Base-by-base conservation (phyloP, 805 yeast species). In the Candida koratica region DNA sequence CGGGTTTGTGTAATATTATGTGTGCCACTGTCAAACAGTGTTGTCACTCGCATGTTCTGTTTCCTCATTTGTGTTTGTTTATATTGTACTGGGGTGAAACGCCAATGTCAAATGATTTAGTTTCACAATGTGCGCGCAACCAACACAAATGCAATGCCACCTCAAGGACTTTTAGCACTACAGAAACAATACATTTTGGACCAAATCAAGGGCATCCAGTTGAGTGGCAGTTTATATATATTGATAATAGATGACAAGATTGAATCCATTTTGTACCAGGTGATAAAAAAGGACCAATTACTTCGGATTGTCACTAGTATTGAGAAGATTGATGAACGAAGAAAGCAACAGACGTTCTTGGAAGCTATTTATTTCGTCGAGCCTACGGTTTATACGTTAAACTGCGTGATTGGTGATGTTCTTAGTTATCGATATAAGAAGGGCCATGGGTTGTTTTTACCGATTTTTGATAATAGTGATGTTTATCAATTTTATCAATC, bases 321-420 rank as follows among this genome's bases (percentile, higher is more conserved):
- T 12, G 88, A 81, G 49, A 58, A 64, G 42, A 64, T 86, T 13
- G 90, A 83, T 46, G 66, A 73, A 17, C 64, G 61, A 27, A 69
- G 95, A 44, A 73, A 73, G 28, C 71, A 78, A 12, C 81, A 79
- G 55, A 58, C 74, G 2, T 77, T 79, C 13, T 69, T 85, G 29
- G 90, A 83, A 46, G 97, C 88, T 5, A 64, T 93, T 7, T 93
- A 93, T 58, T 61, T 93, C 17, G 58, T 87, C 12, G 84, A 83
- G 34, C 88, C 95, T 1, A 60, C 78, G 4, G 59, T 63, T 23
- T 86, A 75, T 60, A 75, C 81, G 25, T 61, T 87, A 39, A 81
- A 80, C 39, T 89, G 97, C 58, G 69, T 93, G 14, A 58, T 77
- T 32, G 79, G 89, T 0, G 98, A 93, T 58, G 71, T 75, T 7